phyloP scores from a whole-genome alignment of 345 rosid species.

The Gossypium ekmanianum region DNA sequence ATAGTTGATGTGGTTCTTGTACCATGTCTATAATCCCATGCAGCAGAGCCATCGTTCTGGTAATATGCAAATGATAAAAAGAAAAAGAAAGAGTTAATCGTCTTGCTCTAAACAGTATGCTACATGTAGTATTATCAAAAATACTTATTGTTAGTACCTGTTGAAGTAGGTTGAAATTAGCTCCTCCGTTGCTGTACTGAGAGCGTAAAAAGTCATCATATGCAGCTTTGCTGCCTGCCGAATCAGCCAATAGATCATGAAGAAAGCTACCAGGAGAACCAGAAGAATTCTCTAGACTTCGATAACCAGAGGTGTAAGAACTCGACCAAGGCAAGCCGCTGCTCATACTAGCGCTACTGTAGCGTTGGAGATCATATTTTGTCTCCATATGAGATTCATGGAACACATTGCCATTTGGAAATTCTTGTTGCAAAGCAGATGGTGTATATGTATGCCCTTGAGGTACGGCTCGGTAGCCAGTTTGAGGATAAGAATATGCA shows the following conservation, averaged over 20 bases:
- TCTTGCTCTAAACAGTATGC: background rate
- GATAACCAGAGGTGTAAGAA: conserved; percentile 24
- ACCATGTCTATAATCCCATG: conserved; percentile 27
- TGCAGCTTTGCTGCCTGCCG: conserved; percentile 16
- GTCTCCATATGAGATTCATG: conserved; percentile 28
- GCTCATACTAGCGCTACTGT: conserved; percentile 15
- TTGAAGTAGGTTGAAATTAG: conserved; percentile 16
- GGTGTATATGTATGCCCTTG: conserved; percentile 21
- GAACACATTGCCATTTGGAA: conserved; percentile 19
- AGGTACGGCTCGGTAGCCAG: conserved; percentile 22
- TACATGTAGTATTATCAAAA: background rate
- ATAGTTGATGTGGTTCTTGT: conserved; percentile 21
- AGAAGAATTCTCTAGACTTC: conserved; percentile 24
- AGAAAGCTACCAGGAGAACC: conserved; percentile 22
- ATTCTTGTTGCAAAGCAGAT: conserved; percentile 26
- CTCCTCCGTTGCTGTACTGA: conserved; percentile 21
- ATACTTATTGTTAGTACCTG: conserved; percentile 28
- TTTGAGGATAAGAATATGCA: conserved; percentile 18
- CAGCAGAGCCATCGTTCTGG: conserved; percentile 27
- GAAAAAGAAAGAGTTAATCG: background rate
- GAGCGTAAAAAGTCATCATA: conserved; percentile 22
- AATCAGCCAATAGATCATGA: conserved; percentile 18
- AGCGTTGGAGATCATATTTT: conserved; percentile 19
- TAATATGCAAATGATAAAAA: conserved; percentile 9
- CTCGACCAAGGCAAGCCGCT: conserved; percentile 26